Evolutionary conservation across 1,284 basidiomycete genomes (phyloP).

Genomic region (Cutaneotrichosporon sp.): DNA sequence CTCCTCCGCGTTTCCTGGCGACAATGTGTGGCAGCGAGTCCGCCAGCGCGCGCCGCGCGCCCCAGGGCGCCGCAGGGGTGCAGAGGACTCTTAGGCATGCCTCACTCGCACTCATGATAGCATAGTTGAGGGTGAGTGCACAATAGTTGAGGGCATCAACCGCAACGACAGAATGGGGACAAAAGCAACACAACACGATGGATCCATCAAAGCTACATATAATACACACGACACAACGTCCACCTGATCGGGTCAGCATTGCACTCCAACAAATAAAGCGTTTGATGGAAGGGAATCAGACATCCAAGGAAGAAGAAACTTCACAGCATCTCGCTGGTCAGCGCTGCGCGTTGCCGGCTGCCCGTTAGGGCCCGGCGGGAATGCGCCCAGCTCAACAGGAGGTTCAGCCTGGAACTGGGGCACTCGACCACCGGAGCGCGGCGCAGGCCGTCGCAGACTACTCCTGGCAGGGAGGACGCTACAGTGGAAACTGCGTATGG

Average conservation of each 20-base stretch:
- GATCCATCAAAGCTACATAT: background rate
- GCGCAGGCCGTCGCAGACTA: constrained; percentile 34
- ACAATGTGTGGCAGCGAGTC: too few species aligned
- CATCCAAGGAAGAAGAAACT: constrained; percentile 51
- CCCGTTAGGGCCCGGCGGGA: constrained; percentile 29
- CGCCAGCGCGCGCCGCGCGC: too few species aligned
- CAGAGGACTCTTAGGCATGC: too few species aligned
- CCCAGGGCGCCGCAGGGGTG: too few species aligned
- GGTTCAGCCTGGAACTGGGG: constrained; percentile 39
- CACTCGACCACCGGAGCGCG: constrained; percentile 20
- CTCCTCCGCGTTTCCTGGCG: too few species aligned
- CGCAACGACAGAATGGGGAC: too few species aligned
- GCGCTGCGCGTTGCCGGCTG: constrained; percentile 22
- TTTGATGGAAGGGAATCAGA: constrained; percentile 35
- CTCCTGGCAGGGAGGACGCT: constrained; percentile 48
- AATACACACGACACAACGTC: background rate
- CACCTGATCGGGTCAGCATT: background rate
- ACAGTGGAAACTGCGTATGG: constrained; percentile 52
- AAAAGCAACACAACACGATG: background rate
- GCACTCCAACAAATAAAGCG: background rate
- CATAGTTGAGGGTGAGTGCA: too few species aligned
- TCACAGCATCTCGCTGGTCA: constrained; percentile 42
- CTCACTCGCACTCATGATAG: too few species aligned
- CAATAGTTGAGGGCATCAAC: too few species aligned
- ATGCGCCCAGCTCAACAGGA: constrained; percentile 37